A percentile compares a stretch with the other conserved stretches of the same genome.
Conservation (phyloP, 2,329 filamentous ascomycete genomes). For the Zasmidium angulare region DNA sequence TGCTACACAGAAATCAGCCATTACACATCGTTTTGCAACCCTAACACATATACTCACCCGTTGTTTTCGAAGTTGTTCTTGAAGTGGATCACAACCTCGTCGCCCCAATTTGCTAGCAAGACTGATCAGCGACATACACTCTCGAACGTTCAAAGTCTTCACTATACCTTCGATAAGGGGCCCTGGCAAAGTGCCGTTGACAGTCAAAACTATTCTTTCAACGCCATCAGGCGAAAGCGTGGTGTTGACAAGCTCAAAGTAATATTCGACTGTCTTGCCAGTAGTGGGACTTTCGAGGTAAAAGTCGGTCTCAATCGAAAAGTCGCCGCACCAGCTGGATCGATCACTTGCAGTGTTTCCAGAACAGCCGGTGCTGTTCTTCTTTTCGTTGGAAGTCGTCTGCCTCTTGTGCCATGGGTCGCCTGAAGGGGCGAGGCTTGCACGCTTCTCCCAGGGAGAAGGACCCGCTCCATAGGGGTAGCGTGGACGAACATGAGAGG, state of each 20-base stretch:
- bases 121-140: background rate
- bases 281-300: slow-evolving; percentile 38
- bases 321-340: slow-evolving; percentile 18
- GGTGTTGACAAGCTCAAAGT: slow-evolving; percentile 42
- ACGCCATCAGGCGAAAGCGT: slow-evolving; percentile 49
- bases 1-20: background rate
- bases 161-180: slow-evolving; percentile 47
- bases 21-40: no score
- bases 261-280: slow-evolving; percentile 41
- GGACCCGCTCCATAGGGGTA: background rate
- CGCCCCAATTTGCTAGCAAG: slow-evolving; percentile 24
- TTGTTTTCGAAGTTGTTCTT: slow-evolving; percentile 42
- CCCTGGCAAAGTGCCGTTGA: slow-evolving; percentile 49
- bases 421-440: background rate
- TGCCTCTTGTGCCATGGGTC: background rate
- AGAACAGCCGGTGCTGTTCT: background rate
- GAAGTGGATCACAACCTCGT: slow-evolving; percentile 25
- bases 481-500: background rate
- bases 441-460: background rate
- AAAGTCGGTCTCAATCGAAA: slow-evolving; percentile 35
- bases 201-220: slow-evolving; percentile 38
- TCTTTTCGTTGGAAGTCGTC: background rate
- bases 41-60: slow-evolving; percentile 34
- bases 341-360: slow-evolving; percentile 6
- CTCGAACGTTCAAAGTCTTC: slow-evolving; percentile 7